Conservation (phyloP, 768 basidiomycete genomes). For the Floccularia luteovirens region DNA sequence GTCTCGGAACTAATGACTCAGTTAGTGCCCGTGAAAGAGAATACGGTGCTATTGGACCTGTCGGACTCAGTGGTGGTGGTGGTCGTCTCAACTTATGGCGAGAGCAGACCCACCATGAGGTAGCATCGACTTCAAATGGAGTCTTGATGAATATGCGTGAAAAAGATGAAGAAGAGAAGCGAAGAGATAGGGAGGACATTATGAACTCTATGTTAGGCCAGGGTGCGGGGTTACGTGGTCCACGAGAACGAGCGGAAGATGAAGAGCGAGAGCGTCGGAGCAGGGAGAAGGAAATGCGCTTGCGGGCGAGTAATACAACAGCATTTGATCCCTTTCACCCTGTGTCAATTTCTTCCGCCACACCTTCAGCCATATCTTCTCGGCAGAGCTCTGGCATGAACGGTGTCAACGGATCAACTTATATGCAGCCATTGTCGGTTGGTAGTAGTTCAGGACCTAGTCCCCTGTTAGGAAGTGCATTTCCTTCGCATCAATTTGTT, state of each 20-base stretch:
- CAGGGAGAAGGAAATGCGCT: conserved; percentile 46
- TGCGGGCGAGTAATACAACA: conserved; percentile 30
- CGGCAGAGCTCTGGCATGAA: conserved; percentile 25
- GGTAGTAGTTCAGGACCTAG: conserved; percentile 13
- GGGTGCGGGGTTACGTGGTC: conserved; percentile 32
- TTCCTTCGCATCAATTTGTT: conserved; percentile 7
- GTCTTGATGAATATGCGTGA: conserved; percentile 6
- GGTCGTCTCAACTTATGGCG: conserved; percentile 29
- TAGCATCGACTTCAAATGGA: conserved; percentile 5
- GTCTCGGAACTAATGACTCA: conserved; percentile 12
- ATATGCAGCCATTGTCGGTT: conserved; percentile 9
- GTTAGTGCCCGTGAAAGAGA: conserved; percentile 40
- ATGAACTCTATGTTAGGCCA: conserved; percentile 29
- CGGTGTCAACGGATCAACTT: conserved; percentile 11
- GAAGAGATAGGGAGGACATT: conserved; percentile 25
- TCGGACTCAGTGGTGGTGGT: conserved; percentile 29
- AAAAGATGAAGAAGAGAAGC: conserved; percentile 40
- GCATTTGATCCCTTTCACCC: conserved; percentile 80
- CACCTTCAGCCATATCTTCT: conserved; percentile 22
- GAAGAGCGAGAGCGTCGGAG: conserved; percentile 46
- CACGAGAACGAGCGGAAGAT: conserved; percentile 57
- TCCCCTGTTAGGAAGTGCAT: conserved; percentile 11
- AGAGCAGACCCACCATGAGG: conserved; percentile 17
- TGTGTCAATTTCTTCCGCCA: conserved; percentile 20
- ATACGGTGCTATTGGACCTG: conserved; percentile 34